phyloP scores from a whole-genome alignment of 2,329 filamentous ascomycete genomes.

The Hypoxylon sp. region DNA sequence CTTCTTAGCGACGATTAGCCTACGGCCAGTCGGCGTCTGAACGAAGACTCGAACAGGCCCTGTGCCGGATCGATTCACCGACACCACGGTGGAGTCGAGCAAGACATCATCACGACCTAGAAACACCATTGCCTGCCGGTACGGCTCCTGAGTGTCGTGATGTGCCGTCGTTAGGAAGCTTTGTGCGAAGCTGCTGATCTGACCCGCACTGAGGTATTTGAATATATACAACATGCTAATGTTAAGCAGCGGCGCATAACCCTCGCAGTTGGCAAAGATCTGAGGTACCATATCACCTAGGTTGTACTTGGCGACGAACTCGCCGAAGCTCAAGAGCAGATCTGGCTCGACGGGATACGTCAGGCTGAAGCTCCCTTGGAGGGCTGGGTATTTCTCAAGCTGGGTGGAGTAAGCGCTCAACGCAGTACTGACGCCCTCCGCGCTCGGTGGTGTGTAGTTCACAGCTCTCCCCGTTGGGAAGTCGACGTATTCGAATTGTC shows the following conservation, averaged over 20 bases:
- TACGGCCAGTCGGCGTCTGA: conserved; percentile 48
- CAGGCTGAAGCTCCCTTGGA: conserved; percentile 30
- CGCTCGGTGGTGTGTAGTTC: not conserved
- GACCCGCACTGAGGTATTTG: not conserved
- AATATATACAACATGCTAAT: conserved; percentile 36
- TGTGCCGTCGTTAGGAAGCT: not conserved
- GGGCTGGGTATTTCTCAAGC: conserved; percentile 22
- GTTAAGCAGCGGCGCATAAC: not conserved
- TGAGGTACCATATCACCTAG: conserved; percentile 17
- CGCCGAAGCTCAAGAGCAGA: conserved; percentile 34
- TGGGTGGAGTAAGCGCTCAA: not conserved
- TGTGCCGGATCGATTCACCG: not conserved
- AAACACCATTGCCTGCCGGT: conserved; percentile 12
- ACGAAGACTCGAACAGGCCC: conserved; percentile 45
- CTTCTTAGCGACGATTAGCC: conserved; percentile 55
- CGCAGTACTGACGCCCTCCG: not conserved
- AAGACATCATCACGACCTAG: conserved; percentile 32
- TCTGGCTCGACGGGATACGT: conserved; percentile 32
- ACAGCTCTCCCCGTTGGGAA: conserved; percentile 5
- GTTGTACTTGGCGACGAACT: conserved; percentile 38
- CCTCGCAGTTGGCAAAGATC: not conserved
- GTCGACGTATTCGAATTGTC: conserved; percentile 8
- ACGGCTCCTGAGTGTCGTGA: conserved; percentile 33
- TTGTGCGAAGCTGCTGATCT: not conserved
- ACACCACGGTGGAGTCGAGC: conserved; percentile 20